Evolutionary conservation across 1,284 basidiomycete species (phyloP).

Genomic region (Singerocomus rubriflavus): DNA sequence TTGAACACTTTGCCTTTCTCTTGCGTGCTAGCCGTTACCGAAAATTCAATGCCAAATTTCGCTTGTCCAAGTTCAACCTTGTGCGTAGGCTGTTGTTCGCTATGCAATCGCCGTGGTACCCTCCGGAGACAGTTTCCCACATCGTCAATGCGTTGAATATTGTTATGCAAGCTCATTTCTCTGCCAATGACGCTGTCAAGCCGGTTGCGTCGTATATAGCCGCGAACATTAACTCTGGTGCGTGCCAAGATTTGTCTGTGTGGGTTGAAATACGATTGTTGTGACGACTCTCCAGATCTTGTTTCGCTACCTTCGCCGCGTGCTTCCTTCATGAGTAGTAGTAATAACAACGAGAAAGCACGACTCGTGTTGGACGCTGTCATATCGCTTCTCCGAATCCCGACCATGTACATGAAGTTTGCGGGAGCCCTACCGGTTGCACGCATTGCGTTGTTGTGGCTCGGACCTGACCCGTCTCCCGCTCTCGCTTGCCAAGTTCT

Average conservation of each 20-base stretch:
- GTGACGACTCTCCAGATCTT: slow-evolving; percentile 9
- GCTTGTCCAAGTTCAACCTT: slow-evolving; percentile 68
- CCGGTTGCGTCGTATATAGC: slow-evolving; percentile 84
- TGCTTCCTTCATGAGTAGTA: slow-evolving; percentile 35
- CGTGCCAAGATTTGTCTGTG: slow-evolving; percentile 16
- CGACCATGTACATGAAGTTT: slow-evolving; percentile 59
- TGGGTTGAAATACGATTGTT: background rate
- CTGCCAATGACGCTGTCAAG: slow-evolving; percentile 74
- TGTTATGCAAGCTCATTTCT: slow-evolving; percentile 59
- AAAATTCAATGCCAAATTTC: slow-evolving; percentile 69
- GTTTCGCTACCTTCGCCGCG: slow-evolving; percentile 42
- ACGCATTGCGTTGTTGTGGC: slow-evolving; percentile 69
- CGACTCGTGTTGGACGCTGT: slow-evolving; percentile 61
- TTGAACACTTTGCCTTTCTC: slow-evolving; percentile 79
- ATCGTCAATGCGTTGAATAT: slow-evolving; percentile 60
- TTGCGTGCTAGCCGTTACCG: slow-evolving; percentile 69
- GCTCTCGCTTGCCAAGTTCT: slow-evolving; percentile 59
- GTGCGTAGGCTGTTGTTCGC: slow-evolving; percentile 79
- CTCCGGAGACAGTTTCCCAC: slow-evolving; percentile 48
- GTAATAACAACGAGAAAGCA: slow-evolving; percentile 43
- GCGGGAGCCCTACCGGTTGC: slow-evolving; percentile 66
- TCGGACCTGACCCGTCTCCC: slow-evolving; percentile 65
- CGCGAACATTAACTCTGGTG: slow-evolving; percentile 75
- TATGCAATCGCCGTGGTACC: slow-evolving; percentile 75
- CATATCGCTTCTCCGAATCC: slow-evolving; percentile 53